Conservation (phyloP, 495 filamentous ascomycete species). For the Penicillium odoratum region DNA sequence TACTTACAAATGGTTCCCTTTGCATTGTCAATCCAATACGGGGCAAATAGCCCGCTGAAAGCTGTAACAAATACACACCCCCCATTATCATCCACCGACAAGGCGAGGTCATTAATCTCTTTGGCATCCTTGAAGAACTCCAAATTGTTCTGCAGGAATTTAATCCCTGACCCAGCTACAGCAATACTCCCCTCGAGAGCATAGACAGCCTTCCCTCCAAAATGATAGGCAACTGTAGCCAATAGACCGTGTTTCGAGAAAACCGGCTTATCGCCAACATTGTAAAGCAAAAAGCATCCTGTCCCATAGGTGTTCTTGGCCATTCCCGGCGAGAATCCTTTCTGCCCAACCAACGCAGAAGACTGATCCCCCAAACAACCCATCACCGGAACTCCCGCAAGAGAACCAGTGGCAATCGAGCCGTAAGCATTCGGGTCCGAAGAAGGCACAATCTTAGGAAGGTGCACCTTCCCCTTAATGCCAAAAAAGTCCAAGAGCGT, state of each 20-base stretch:
- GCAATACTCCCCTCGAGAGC: slow-evolving; percentile 92
- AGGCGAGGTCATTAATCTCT: slow-evolving; percentile 78
- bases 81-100: slow-evolving; percentile 79
- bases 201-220: slow-evolving; percentile 78
- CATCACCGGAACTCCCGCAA: slow-evolving; percentile 72
- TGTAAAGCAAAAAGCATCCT: slow-evolving; percentile 92
- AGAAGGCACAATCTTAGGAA: slow-evolving; percentile 86
- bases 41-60: slow-evolving; percentile 92
- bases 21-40: slow-evolving; percentile 97
- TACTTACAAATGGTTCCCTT: slow-evolving; percentile 82
- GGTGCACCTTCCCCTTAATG: slow-evolving; percentile 64
- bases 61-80: slow-evolving; percentile 95
- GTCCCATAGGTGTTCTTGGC: slow-evolving; percentile 98
- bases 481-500: slow-evolving; percentile 80
- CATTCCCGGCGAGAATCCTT: slow-evolving; percentile 81
- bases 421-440: slow-evolving; percentile 77
- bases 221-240: slow-evolving; percentile 77
- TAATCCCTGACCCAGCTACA: slow-evolving; percentile 87
- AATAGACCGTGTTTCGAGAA: slow-evolving; percentile 88
- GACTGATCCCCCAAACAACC: slow-evolving; percentile 95
- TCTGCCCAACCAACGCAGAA: slow-evolving; percentile 87
- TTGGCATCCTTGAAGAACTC: slow-evolving; percentile 71
- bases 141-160: slow-evolving; percentile 86
- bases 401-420: slow-evolving; percentile 56
- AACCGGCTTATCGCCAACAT: slow-evolving; percentile 86